These are phyloP conservation scores for Penstemon barbatus DNA, from an alignment of 257 asterid genomes.

Conservation along the genomic window DNA sequence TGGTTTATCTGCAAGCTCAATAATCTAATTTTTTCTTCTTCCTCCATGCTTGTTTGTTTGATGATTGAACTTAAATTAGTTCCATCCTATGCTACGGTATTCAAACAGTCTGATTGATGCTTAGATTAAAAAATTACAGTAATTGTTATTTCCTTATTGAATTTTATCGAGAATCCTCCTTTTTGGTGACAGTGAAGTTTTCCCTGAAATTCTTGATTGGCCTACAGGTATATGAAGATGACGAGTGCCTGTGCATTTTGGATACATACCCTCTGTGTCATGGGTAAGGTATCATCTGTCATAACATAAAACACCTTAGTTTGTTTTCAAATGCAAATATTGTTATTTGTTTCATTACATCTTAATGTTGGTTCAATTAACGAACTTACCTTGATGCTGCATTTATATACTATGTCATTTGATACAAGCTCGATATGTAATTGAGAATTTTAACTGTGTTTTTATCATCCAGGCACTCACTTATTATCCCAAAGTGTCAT, in stretches of 20 bases:
- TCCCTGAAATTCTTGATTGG: background rate
- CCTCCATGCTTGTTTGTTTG: constrained; percentile 15
- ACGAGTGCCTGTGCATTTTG: constrained; percentile 84
- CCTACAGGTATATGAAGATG: constrained; percentile 87
- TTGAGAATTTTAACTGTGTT: constrained; percentile 21
- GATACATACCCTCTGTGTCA: constrained; percentile 79
- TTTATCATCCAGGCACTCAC: constrained; percentile 66
- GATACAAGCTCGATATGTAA: background rate
- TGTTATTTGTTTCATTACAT: constrained; percentile 7
- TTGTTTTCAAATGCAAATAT: background rate
- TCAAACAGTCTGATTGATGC: no score
- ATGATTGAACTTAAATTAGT: constrained; percentile 14
- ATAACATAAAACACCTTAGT: constrained; percentile 19
- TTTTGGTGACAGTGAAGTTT: no score
- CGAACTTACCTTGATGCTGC: constrained; percentile 1
- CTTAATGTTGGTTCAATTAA: background rate
- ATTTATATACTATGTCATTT: no score
- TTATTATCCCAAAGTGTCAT: constrained; percentile 87
- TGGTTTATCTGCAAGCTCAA: background rate
- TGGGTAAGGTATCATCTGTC: constrained; percentile 93
- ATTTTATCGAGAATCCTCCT: no score
- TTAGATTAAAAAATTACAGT: no score
- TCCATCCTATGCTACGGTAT: background rate
- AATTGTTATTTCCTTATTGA: background rate
- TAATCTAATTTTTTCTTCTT: constrained; percentile 3